A percentile compares a stretch with the other conserved stretches of the same genome.
Evolutionary conservation across 2,329 filamentous ascomycete genomes (phyloP).

Genomic region (Paraconiothyrium sp.): DNA sequence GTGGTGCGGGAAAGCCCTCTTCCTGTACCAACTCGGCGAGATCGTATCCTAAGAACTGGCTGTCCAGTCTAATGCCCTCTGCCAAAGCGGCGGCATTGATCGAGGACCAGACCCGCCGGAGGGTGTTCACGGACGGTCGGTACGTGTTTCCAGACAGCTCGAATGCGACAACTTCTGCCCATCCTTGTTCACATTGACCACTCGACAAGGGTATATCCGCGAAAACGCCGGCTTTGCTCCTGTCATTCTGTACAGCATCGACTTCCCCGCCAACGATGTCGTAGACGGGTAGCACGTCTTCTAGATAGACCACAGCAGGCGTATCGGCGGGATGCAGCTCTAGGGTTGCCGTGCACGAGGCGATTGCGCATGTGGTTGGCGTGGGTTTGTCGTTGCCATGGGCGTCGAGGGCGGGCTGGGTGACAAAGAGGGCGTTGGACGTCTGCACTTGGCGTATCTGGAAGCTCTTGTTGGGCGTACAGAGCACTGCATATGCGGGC

Average conservation of each 20-base stretch:
- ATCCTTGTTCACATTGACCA: conserved; percentile 60
- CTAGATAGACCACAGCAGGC: conserved; percentile 49
- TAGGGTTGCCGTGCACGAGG: conserved; percentile 56
- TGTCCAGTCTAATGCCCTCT: conserved; percentile 52
- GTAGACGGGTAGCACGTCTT: conserved; percentile 52
- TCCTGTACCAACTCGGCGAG: conserved; percentile 44
- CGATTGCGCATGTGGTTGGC: conserved; percentile 53
- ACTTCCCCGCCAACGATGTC: conserved; percentile 40
- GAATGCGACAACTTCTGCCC: conserved; percentile 64
- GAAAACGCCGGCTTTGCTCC: conserved; percentile 54
- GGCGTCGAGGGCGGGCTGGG: conserved; percentile 54
- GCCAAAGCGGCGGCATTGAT: conserved; percentile 54
- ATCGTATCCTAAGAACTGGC: conserved; percentile 47
- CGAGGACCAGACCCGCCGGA: conserved; percentile 60
- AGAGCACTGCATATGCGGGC: conserved; percentile 65
- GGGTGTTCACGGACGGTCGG: conserved; percentile 59
- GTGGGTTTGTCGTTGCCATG: conserved; percentile 46
- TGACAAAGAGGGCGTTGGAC: conserved; percentile 69
- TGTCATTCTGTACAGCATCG: conserved; percentile 39
- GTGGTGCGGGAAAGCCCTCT: conserved; percentile 49
- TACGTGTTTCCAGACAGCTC: conserved; percentile 54
- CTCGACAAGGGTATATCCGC: conserved; percentile 62
- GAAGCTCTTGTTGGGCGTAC: conserved; percentile 66
- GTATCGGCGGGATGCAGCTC: conserved; percentile 51
- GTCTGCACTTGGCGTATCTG: conserved; percentile 71